phyloP scores from a whole-genome alignment of 441 rosid species.

The Hura crepitans region DNA sequence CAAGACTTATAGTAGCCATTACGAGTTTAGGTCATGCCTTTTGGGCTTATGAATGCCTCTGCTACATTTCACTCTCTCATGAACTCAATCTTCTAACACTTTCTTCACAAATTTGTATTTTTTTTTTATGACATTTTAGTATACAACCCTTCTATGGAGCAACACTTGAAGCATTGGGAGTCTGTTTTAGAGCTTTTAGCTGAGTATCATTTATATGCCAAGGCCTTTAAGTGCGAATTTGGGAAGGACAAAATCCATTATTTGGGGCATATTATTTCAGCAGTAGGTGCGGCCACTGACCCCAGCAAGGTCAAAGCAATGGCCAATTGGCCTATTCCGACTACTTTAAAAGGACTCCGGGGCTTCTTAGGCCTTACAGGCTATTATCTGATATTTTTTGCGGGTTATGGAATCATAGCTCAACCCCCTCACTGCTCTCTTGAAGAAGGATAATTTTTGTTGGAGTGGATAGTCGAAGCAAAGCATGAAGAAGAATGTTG shows the following conservation, averaged over 20 bases:
- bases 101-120: too few species aligned
- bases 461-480: too few species aligned
- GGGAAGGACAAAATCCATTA: neutral
- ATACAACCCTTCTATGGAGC: neutral
- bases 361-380: neutral
- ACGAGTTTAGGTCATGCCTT: too few species aligned
- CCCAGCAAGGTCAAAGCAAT: neutral
- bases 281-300: neutral
- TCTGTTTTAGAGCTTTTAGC: neutral
- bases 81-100: too few species aligned
- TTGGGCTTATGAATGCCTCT: too few species aligned
- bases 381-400: too few species aligned
- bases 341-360: neutral
- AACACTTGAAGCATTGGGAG: neutral
- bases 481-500: too few species aligned
- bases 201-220: neutral
- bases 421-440: neutral
- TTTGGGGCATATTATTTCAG: neutral
- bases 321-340: neutral
- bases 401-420: neutral
- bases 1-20: too few species aligned
- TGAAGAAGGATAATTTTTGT: neutral
- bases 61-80: too few species aligned
- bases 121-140: too few species aligned
- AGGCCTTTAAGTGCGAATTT: neutral